Conservation (phyloP, 108 stramenopile species). For the Nitzschia sp. region DNA sequence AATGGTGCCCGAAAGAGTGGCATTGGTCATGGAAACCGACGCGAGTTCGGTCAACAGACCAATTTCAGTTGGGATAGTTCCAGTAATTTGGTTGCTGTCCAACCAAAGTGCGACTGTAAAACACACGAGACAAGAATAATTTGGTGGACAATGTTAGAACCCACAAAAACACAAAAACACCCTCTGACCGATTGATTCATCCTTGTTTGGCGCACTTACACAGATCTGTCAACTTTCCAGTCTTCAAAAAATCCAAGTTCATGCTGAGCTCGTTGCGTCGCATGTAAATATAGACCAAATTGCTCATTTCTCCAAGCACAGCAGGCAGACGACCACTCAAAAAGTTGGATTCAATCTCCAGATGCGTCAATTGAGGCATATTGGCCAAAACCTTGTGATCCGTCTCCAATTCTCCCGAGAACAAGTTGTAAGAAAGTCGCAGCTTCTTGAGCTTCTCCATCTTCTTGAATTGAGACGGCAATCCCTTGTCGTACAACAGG, state of each 20-base stretch:
- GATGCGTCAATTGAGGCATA: slow-evolving; percentile 42
- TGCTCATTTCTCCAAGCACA: slow-evolving; percentile 31
- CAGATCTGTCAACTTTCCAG: slow-evolving; percentile 30
- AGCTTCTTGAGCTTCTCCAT: slow-evolving; percentile 41
- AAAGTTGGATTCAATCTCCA: slow-evolving; percentile 61
- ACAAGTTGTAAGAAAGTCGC: slow-evolving; percentile 46
- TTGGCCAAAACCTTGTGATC: slow-evolving; percentile 26
- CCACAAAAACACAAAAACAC: not conserved
- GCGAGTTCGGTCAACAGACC: slow-evolving; percentile 36
- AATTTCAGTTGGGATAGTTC: slow-evolving; percentile 52
- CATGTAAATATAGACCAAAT: slow-evolving; percentile 53
- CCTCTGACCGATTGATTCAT: too few species aligned
- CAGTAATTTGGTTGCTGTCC: slow-evolving; percentile 48
- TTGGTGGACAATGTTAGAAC: too few species aligned
- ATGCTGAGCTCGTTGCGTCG: slow-evolving; percentile 46
- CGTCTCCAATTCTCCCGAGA: slow-evolving; percentile 39
- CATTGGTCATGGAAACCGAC: slow-evolving; percentile 47
- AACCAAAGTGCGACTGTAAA: slow-evolving; percentile 53
- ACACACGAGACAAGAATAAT: not conserved
- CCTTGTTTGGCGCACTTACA: slow-evolving; percentile 45
- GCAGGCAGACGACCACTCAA: slow-evolving; percentile 46
- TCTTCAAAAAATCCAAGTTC: slow-evolving; percentile 40
- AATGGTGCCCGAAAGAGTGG: slow-evolving; percentile 42
- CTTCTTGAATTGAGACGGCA: slow-evolving; percentile 31
- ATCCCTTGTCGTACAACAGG: slow-evolving; percentile 34